Base-by-base conservation (phyloP, 805 yeast species). In the Sugiyamaella americana region DNA sequence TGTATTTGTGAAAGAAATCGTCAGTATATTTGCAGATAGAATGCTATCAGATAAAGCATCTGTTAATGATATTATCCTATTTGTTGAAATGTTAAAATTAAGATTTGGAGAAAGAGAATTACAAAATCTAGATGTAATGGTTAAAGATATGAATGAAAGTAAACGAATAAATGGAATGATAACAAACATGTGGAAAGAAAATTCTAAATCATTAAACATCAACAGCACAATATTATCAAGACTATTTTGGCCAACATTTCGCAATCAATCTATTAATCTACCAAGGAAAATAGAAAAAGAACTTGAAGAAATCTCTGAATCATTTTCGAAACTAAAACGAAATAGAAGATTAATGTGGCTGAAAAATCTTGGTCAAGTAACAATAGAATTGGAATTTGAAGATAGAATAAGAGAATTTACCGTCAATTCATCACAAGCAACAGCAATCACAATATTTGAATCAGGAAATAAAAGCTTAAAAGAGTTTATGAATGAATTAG, bases 51-150 rank as follows among this genome's bases (percentile, higher is more conserved):
- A 72, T 2, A 44, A 54, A 10, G 51, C 53, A 34, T 49, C 51
- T n/a, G 37, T 17, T 5, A 21, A 35, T 35, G 34, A 58, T 63
- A 51, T 77, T 66, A 47, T 50, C 38, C 50, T 58, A 3, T 73
- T 76, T 30, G 62, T 83, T n/a, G 69, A 73, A 18, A 64, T 78
- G 19, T 65, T 87, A 24, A 83, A 82, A 57, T 51, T 69, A 18
- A 72, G 84, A 44, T 84, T 86, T 57, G 88, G 86, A 1, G 80
- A 76, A 32, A 67, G 75, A 6, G 84, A 80, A 46, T 74, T 89
- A 54, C 76, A 74, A 43, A 76, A 78, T 20, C 69, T 88, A 43
- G 94, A 86, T 57, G 87, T 91, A 5, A 93, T 93, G 98, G 70
- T 88, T 16, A 66, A 74, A 35, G 96, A 87, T 61, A 71, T 88